Conservation (phyloP, 352 stramenopile species). For the Achlya hypogyna region DNA sequence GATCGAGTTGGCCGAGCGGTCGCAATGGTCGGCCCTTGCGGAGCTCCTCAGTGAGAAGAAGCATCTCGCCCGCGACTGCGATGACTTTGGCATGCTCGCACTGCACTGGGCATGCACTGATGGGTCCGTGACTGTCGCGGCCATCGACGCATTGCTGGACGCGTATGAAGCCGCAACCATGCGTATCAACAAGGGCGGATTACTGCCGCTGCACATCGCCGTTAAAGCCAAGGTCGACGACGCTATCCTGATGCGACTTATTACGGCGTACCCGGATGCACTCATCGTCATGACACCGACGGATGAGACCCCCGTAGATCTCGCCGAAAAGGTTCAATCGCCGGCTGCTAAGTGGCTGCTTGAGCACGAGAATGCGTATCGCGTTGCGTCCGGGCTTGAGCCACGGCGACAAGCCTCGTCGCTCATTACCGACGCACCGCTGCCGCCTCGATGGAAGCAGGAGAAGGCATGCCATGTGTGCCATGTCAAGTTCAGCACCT, state of each 20-base stretch:
- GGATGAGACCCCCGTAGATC: constrained; percentile 58
- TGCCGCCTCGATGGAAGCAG: constrained; percentile 17
- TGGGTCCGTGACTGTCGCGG: constrained; percentile 47
- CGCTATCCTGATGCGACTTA: constrained; percentile 51
- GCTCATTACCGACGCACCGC: background rate
- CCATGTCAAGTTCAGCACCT: constrained; percentile 16
- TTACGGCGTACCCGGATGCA: constrained; percentile 34
- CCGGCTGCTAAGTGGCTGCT: constrained; percentile 45
- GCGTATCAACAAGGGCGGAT: constrained; percentile 66
- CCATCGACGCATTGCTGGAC: constrained; percentile 58
- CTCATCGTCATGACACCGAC: constrained; percentile 60
- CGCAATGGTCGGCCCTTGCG: constrained; percentile 56
- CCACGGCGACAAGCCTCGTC: constrained; percentile 30
- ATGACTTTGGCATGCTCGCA: constrained; percentile 82
- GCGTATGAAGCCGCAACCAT: constrained; percentile 38
- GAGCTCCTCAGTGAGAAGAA: constrained; percentile 40
- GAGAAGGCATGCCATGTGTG: constrained; percentile 20
- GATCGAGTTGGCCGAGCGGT: constrained; percentile 63
- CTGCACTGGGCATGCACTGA: constrained; percentile 80
- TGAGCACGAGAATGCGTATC: constrained; percentile 35
- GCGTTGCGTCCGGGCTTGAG: constrained; percentile 29
- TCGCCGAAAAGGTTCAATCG: constrained; percentile 44
- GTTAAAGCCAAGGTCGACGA: constrained; percentile 64
- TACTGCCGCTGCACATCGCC: constrained; percentile 74
- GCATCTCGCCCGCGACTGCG: constrained; percentile 53